A percentile compares a stretch with the other conserved stretches of the same genome.
phyloP scores from a whole-genome alignment of 345 rosid genomes.

The Gossypium mustelinum region DNA sequence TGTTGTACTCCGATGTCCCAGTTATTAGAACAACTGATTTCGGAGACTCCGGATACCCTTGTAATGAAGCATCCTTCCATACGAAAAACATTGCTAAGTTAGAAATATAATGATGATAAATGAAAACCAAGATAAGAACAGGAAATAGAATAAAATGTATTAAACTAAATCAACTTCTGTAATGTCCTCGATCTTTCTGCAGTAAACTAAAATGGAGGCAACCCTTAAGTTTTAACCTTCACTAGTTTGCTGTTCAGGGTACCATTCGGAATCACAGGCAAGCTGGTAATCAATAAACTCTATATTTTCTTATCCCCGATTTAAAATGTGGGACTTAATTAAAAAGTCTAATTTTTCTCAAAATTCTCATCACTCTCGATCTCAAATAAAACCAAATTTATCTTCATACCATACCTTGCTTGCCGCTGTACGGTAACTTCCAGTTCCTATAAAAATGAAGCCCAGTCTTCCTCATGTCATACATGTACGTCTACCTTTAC shows the following conservation, averaged over 20 bases:
- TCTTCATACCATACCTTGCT: too few relatives aligned
- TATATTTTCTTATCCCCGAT: not conserved
- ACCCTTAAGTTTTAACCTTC: not conserved
- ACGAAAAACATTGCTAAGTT: conserved; percentile 2
- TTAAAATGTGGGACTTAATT: too few relatives aligned
- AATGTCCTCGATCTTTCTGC: not conserved
- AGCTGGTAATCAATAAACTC: not conserved
- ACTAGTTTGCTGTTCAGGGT: not conserved
- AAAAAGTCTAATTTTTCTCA: too few relatives aligned
- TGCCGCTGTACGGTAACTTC: too few relatives aligned
- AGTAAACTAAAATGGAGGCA: not conserved
- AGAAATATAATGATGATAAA: conserved; percentile 10
- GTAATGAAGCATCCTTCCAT: conserved; percentile 84
- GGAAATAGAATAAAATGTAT: not conserved
- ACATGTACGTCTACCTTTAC: too few relatives aligned
- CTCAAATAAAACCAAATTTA: too few relatives aligned
- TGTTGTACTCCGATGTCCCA: conserved; percentile 83
- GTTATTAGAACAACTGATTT: conserved; percentile 87
- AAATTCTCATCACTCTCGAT: too few relatives aligned
- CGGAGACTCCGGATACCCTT: conserved; percentile 84
- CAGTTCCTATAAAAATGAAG: too few relatives aligned
- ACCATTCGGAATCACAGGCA: not conserved
- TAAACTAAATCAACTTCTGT: not conserved
- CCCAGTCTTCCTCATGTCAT: too few relatives aligned
- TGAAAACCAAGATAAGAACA: not conserved